Percentiles rank a stretch among this genome's conserved stretches.
Conservation (phyloP, 83 land plant genomes). For the Diphasiastrum complanatum region DNA sequence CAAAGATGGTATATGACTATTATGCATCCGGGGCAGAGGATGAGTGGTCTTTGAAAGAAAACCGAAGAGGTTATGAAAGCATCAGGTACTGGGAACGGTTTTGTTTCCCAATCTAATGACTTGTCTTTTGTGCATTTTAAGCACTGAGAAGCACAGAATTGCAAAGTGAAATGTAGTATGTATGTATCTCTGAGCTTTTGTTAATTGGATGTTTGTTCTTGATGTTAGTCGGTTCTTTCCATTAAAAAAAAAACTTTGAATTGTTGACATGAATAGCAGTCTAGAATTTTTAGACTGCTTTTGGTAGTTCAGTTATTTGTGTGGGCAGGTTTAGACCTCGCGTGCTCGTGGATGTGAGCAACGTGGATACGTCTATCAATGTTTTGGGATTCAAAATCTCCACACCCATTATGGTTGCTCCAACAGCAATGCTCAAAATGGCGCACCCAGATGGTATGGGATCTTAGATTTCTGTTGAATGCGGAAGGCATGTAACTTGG, state of each 20-base stretch:
- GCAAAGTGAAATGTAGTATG: not conserved
- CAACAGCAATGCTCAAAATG: conserved; percentile 95
- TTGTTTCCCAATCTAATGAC: not conserved
- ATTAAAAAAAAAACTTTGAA: too few species aligned
- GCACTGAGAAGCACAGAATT: not conserved
- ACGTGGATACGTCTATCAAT: conserved; percentile 65
- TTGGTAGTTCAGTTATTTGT: not conserved
- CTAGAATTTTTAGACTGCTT: not conserved
- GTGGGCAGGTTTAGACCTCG: conserved; percentile 82
- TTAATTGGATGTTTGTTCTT: not conserved
- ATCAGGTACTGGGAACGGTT: conserved; percentile 41
- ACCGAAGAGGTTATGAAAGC: conserved; percentile 57
- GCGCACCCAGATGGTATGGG: conserved; percentile 89
- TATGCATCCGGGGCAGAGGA: conserved; percentile 89
- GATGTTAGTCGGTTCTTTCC: not conserved
- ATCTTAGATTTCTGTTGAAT: not conserved
- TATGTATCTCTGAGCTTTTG: not conserved
- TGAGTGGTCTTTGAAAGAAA: conserved; percentile 69
- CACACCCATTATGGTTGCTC: conserved; percentile 97
- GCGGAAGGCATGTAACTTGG: not conserved
- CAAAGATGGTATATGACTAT: conserved; percentile 78
- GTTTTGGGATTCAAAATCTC: conserved; percentile 85
- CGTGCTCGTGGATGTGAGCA: conserved; percentile 72
- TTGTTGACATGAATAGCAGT: too few species aligned
- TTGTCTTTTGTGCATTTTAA: not conserved